Percentiles rank a stretch among this genome's conserved stretches.
phyloP scores from a whole-genome alignment of 2,329 filamentous ascomycete species.

The Aureobasidium leucospermi region DNA sequence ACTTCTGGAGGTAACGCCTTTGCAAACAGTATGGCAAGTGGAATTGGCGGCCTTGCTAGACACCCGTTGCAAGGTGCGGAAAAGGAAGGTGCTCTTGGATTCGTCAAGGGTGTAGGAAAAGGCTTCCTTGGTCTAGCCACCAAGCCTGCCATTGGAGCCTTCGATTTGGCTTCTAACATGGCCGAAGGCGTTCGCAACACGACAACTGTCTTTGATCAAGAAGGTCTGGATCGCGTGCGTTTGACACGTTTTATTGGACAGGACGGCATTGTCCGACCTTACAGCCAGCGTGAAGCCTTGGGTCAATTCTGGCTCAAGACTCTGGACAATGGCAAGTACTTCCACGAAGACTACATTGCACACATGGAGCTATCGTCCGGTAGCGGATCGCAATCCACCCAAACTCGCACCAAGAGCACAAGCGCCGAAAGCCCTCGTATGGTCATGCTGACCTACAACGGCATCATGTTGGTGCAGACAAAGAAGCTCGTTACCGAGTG shows the following conservation, averaged over 20 bases:
- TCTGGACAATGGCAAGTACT: slow-evolving; percentile 93
- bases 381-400: slow-evolving; percentile 44
- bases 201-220: slow-evolving; percentile 93
- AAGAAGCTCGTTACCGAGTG: slow-evolving; percentile 83
- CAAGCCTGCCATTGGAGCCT: slow-evolving; percentile 92
- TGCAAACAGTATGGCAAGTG: slow-evolving; percentile 83
- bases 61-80: slow-evolving; percentile 95
- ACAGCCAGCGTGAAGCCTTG: slow-evolving; percentile 87
- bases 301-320: slow-evolving; percentile 99
- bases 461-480: slow-evolving; percentile 84
- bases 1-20: slow-evolving; percentile 93
- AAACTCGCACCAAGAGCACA: slow-evolving; percentile 14
- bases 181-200: slow-evolving; percentile 97
- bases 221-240: slow-evolving; percentile 90
- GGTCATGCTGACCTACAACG: slow-evolving; percentile 51
- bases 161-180: slow-evolving; percentile 94
- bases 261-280: slow-evolving; percentile 90
- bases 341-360: slow-evolving; percentile 95
- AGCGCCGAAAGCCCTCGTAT: slow-evolving; percentile 52
- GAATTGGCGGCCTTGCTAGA: slow-evolving; percentile 84
- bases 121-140: slow-evolving; percentile 90
- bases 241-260: slow-evolving; percentile 84
- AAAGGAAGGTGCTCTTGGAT: slow-evolving; percentile 86
- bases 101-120: slow-evolving; percentile 97
- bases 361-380: slow-evolving; percentile 67